phyloP scores from a whole-genome alignment of 2,329 filamentous ascomycete species.

The Aspergillus intermedius region DNA sequence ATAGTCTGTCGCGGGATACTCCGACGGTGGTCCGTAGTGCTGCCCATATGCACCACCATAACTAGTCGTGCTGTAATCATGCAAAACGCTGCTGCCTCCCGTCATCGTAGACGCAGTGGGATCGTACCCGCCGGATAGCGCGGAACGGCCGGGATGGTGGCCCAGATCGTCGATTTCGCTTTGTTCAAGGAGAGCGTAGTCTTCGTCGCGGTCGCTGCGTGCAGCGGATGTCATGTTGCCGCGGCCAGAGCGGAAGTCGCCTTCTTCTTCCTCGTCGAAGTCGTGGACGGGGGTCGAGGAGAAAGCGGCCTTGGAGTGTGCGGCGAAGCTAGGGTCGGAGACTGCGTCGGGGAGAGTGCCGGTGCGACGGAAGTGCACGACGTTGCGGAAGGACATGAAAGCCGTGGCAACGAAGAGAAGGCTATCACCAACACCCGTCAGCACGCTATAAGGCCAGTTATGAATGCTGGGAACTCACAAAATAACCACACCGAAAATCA shows the following conservation, averaged over 20 bases:
- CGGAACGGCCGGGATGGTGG: slow-evolving; percentile 26
- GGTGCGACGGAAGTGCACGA: slow-evolving; percentile 51
- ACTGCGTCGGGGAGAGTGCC: slow-evolving; percentile 46
- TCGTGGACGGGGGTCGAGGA: slow-evolving; percentile 42
- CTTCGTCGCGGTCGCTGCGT: slow-evolving; percentile 41
- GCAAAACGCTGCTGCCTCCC: slow-evolving; percentile 25
- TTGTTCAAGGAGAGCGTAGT: slow-evolving; percentile 48
- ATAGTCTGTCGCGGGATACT: slow-evolving; percentile 10
- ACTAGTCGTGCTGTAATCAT: slow-evolving; percentile 38
- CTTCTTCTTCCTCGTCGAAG: slow-evolving; percentile 39
- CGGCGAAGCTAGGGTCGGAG: slow-evolving; percentile 43
- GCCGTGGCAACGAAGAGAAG: slow-evolving; percentile 50
- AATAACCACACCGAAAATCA: slow-evolving; percentile 52
- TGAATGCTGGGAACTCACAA: slow-evolving; percentile 39
- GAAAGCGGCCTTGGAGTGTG: slow-evolving; percentile 44
- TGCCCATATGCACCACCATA: slow-evolving; percentile 37
- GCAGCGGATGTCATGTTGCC: slow-evolving; percentile 35
- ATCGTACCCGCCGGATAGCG: slow-evolving; percentile 35
- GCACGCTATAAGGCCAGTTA: slow-evolving; percentile 1
- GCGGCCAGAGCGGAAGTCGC: slow-evolving; percentile 37
- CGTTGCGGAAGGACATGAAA: slow-evolving; percentile 49
- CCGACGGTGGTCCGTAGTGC: slow-evolving; percentile 20
- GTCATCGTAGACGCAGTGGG: slow-evolving; percentile 24
- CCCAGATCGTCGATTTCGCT: slow-evolving; percentile 40
- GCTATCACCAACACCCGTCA: slow-evolving; percentile 23